Evolutionary conservation across 192 early-diverging fungal species (phyloP).

Genomic region (Dissophora globulifera): DNA sequence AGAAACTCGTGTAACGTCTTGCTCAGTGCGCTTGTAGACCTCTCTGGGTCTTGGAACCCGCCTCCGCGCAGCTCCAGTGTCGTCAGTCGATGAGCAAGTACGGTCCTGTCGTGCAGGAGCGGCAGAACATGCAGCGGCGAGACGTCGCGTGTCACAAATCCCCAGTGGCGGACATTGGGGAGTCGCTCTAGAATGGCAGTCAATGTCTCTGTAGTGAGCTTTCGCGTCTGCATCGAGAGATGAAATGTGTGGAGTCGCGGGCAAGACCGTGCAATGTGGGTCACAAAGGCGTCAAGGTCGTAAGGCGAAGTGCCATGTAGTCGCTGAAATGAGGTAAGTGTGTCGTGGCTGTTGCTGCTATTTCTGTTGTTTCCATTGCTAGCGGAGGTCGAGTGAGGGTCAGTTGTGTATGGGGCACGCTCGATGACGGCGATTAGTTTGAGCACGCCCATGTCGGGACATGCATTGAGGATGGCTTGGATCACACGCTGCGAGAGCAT

Average conservation of each 20-base stretch:
- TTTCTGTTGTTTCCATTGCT: too few relatives aligned
- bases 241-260: slow-evolving; percentile 19
- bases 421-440: slow-evolving; percentile 18
- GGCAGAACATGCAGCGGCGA: background rate
- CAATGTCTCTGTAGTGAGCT: background rate
- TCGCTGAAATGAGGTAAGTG: background rate
- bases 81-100: background rate
- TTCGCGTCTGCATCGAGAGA: background rate
- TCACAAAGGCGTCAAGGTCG: background rate
- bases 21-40: slow-evolving; percentile 11
- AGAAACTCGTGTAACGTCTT: slow-evolving; percentile 12
- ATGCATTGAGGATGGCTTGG: background rate
- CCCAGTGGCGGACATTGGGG: slow-evolving; percentile 9
- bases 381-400: background rate
- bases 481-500: slow-evolving; percentile 15
- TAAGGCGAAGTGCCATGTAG: slow-evolving; percentile 3
- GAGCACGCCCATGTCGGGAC: slow-evolving; percentile 7
- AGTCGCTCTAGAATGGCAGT: background rate
- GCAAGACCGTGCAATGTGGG: slow-evolving; percentile 5
- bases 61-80: slow-evolving; percentile 7
- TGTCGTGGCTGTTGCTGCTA: slow-evolving; percentile 3
- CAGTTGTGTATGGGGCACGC: slow-evolving; percentile 2
- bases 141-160: slow-evolving; percentile 13
- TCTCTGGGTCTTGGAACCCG: slow-evolving; percentile 7
- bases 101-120: background rate